Conservation (phyloP, 148 eudicot genomes). For the Persicaria maculosa region DNA sequence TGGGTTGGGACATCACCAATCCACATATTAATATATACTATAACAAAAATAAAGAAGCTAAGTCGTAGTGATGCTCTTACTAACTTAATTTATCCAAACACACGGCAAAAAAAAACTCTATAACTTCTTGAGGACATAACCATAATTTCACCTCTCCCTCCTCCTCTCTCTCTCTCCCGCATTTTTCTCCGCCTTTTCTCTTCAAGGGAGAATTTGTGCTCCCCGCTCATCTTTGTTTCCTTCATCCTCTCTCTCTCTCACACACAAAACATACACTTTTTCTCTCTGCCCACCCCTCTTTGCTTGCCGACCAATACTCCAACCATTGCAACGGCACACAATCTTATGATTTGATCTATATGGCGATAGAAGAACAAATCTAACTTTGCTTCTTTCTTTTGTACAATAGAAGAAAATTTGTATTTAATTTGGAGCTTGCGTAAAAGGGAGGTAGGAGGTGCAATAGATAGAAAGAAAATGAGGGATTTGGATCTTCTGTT, state of each 20-base stretch:
- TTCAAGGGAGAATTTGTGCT: conserved; percentile 34
- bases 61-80: too few relatives aligned
- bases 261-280: background rate
- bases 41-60: too few relatives aligned
- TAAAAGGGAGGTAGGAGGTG: background rate
- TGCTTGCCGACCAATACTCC: background rate
- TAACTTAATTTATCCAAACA: too few relatives aligned
- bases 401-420: background rate
- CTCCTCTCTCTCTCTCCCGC: background rate
- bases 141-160: too few relatives aligned
- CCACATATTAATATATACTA: too few relatives aligned
- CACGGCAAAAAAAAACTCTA: background rate
- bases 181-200: background rate
- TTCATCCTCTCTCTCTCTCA: conserved; percentile 17
- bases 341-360: background rate
- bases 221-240: conserved; percentile 30
- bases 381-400: background rate
- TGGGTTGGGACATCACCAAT: too few relatives aligned
- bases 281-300: background rate
- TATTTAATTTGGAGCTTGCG: background rate
- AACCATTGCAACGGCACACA: background rate
- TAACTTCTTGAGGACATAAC: background rate
- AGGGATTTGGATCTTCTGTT: background rate
- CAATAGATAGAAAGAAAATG: background rate
- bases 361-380: background rate